Evolutionary conservation across 768 basidiomycete genomes (phyloP).

Genomic region (Amanita rimosa): DNA sequence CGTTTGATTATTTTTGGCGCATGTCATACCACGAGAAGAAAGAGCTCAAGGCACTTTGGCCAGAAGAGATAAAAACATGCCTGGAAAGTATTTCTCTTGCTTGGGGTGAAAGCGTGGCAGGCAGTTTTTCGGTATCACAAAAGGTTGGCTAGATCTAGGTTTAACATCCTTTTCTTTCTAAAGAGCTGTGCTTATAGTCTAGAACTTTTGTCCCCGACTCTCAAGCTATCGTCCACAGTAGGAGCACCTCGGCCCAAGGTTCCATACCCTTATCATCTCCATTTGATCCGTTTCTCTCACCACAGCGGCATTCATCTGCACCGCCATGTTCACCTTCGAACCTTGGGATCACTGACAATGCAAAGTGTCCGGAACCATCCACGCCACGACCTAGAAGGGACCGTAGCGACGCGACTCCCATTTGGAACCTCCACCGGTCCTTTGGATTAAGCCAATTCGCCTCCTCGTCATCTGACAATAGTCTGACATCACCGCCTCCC

Average conservation of each 20-base stretch:
- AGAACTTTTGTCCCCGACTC: background rate
- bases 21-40: constrained; percentile 34
- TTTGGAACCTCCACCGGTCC: background rate
- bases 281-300: background rate
- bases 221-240: background rate
- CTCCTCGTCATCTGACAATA: background rate
- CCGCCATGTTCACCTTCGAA: background rate
- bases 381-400: background rate
- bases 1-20: constrained; percentile 51
- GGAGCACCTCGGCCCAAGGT: background rate
- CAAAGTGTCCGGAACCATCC: background rate
- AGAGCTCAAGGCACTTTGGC: constrained; percentile 26
- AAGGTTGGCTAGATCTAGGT: background rate
- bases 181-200: background rate
- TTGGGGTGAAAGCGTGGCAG: constrained; percentile 3
- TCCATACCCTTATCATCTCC: background rate
- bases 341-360: background rate
- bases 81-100: constrained; percentile 36
- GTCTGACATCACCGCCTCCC: background rate
- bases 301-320: background rate
- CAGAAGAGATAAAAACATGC: constrained; percentile 29
- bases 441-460: background rate
- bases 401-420: background rate
- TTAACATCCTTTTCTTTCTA: background rate
- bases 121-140: background rate